These are phyloP conservation scores for Lentinula lateritia DNA, from an alignment of 768 basidiomycete genomes.

Conservation along the genomic window DNA sequence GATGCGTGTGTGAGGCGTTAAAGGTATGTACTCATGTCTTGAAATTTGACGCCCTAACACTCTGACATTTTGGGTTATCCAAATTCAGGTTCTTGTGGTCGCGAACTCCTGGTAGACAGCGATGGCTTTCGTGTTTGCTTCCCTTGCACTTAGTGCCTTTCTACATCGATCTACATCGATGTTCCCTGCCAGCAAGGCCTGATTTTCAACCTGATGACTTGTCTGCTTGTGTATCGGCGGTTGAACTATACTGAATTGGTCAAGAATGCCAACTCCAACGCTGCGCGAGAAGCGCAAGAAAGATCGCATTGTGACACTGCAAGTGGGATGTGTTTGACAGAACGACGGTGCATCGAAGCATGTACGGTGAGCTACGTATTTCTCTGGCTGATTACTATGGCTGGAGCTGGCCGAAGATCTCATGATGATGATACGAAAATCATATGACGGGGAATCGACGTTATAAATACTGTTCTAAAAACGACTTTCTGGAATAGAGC, in stretches of 20 bases:
- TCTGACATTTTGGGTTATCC: background rate
- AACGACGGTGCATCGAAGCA: background rate
- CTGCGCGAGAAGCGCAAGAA: background rate
- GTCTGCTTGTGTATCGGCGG: background rate
- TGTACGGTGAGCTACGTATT: background rate
- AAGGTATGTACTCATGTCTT: too few relatives aligned
- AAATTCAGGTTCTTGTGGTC: background rate
- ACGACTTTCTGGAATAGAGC: too few relatives aligned
- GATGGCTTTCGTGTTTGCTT: background rate
- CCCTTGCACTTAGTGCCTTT: background rate
- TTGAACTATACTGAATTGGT: too few relatives aligned
- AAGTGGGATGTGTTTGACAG: background rate
- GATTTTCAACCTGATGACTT: background rate
- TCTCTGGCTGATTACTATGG: background rate
- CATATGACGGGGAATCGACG: too few relatives aligned
- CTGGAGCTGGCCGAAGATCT: background rate
- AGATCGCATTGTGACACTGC: background rate
- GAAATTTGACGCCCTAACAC: too few relatives aligned
- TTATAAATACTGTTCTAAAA: too few relatives aligned
- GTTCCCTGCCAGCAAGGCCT: background rate
- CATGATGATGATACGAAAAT: too few relatives aligned
- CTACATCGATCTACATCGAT: too few relatives aligned
- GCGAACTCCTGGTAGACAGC: background rate
- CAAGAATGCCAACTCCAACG: too few relatives aligned
- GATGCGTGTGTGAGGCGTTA: too few relatives aligned